Percentiles rank a stretch among this genome's conserved stretches.
phyloP scores from a whole-genome alignment of 371 early-diverging fungal species.

The Mucor circinelloides region DNA sequence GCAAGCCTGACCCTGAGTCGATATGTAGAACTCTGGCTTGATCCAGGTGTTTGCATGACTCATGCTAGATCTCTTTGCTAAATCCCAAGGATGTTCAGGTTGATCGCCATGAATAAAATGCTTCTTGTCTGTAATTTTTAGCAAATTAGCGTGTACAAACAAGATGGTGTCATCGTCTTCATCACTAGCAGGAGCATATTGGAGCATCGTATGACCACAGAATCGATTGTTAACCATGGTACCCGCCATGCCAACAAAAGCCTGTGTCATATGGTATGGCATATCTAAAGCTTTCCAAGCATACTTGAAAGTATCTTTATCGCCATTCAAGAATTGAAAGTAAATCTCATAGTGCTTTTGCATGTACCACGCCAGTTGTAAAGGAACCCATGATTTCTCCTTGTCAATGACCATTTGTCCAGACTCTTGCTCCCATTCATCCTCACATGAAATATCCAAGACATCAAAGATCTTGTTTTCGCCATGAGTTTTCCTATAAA shows the following conservation, averaged over 20 bases:
- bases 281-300: constrained; percentile 46
- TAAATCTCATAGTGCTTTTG: constrained; percentile 43
- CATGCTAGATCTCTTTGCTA: constrained; percentile 35
- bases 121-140: constrained; percentile 39
- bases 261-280: constrained; percentile 41
- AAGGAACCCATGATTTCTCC: constrained; percentile 35
- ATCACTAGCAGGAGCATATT: constrained; percentile 24
- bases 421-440: constrained; percentile 57
- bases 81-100: constrained; percentile 39
- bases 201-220: constrained; percentile 53
- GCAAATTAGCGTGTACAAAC: constrained; percentile 48
- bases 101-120: constrained; percentile 26
- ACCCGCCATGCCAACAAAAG: constrained; percentile 49
- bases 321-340: constrained; percentile 50
- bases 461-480: constrained; percentile 49
- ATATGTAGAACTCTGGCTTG: constrained; percentile 37
- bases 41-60: constrained; percentile 30
- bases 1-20: constrained; percentile 37
- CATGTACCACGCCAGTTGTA: constrained; percentile 50
- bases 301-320: constrained; percentile 51
- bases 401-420: constrained; percentile 53
- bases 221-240: constrained; percentile 30
- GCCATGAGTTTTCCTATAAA: constrained; percentile 46
- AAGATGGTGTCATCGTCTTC: constrained; percentile 21
- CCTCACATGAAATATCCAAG: constrained; percentile 33